Evolutionary conservation across 1,284 basidiomycete genomes (phyloP).

Genomic region (Sporisorium scitamineum): DNA sequence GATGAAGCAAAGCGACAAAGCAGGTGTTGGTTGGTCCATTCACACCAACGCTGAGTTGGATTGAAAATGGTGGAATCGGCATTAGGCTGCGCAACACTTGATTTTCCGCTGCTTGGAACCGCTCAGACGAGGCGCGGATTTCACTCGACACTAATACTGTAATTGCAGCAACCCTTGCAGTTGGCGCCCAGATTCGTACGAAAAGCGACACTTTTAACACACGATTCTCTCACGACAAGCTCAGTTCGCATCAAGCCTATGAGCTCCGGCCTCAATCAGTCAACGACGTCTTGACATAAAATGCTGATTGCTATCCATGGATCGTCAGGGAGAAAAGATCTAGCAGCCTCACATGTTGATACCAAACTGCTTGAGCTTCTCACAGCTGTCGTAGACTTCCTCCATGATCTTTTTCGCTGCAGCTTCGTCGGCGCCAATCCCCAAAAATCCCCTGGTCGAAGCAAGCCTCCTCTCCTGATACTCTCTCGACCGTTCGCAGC

Average conservation of each 20-base stretch:
- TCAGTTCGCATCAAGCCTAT: neutral
- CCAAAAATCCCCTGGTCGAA: constrained; percentile 55
- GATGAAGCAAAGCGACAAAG: too few relatives aligned
- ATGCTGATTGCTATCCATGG: neutral
- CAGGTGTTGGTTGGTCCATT: too few relatives aligned
- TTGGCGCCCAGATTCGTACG: neutral
- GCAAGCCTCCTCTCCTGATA: constrained; percentile 53
- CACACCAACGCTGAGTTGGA: too few relatives aligned
- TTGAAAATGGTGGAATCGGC: too few relatives aligned
- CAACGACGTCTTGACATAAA: neutral
- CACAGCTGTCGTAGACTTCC: constrained; percentile 64
- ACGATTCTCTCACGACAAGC: neutral
- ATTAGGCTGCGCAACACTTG: too few relatives aligned
- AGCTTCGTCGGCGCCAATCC: constrained; percentile 59
- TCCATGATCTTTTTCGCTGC: constrained; percentile 54
- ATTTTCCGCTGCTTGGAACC: neutral
- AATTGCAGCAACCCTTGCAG: too few relatives aligned
- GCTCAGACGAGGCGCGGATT: too few relatives aligned
- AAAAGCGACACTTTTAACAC: too few relatives aligned
- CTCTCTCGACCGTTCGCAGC: constrained; percentile 50
- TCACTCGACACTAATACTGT: too few relatives aligned
- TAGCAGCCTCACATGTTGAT: constrained; percentile 51
- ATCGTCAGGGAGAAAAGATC: neutral
- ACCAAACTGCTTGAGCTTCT: constrained; percentile 61
- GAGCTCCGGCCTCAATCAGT: neutral